Evolutionary conservation across 2,329 filamentous ascomycete genomes (phyloP).

Genomic region (Talaromyces sp.): DNA sequence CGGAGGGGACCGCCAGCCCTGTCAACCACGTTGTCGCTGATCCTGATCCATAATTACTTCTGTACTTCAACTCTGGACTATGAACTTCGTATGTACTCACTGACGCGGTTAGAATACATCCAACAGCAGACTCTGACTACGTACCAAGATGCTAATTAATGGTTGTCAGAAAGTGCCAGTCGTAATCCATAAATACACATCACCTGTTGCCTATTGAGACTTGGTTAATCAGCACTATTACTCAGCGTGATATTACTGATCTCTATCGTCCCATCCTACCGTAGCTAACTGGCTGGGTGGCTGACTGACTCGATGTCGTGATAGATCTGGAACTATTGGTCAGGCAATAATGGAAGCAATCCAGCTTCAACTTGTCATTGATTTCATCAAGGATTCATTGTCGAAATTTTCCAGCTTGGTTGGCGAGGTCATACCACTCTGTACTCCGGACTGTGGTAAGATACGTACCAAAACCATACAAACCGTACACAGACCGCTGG

Average conservation of each 20-base stretch:
- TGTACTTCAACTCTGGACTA: too few species aligned
- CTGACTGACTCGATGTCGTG: background rate
- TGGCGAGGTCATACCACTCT: background rate
- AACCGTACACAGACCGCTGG: background rate
- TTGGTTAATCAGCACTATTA: background rate
- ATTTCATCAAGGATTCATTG: background rate
- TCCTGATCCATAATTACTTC: constrained; percentile 5
- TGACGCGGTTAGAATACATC: background rate
- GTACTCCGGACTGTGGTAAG: background rate
- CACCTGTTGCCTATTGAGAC: background rate
- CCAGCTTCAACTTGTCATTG: background rate
- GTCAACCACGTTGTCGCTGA: constrained; percentile 16
- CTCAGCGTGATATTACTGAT: background rate
- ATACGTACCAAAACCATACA: background rate
- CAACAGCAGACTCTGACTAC: background rate
- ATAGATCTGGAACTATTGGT: background rate
- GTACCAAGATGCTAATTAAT: background rate
- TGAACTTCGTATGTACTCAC: too few species aligned
- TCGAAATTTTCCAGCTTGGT: background rate
- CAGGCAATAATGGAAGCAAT: background rate
- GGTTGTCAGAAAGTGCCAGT: too few species aligned
- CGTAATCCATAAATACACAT: background rate
- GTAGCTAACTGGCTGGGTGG: background rate
- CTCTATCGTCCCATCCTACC: background rate
- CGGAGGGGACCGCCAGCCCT: constrained; percentile 12